phyloP scores from a whole-genome alignment of 2,329 filamentous ascomycete species.

The Xylaria sp. region DNA sequence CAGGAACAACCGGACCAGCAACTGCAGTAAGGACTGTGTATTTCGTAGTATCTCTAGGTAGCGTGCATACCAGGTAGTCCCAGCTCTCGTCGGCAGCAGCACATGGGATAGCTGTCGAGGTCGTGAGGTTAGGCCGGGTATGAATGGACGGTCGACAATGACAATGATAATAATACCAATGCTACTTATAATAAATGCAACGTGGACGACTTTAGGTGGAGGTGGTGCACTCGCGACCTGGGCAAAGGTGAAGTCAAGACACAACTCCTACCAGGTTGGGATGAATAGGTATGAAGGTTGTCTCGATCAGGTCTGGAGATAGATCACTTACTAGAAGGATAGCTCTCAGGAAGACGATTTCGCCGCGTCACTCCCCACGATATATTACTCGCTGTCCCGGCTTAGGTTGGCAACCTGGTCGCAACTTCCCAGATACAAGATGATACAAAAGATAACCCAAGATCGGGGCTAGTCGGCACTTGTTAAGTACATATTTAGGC shows the following conservation, averaged over 20 bases:
- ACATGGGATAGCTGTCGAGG: not conserved
- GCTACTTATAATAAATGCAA: not conserved
- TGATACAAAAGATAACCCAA: not conserved
- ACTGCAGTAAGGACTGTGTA: not conserved
- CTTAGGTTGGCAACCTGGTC: not conserved
- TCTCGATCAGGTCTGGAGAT: no score
- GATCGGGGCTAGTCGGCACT: not conserved
- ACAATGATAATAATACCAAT: not conserved
- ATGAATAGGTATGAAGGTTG: not conserved
- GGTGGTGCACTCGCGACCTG: no score
- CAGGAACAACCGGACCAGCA: not conserved
- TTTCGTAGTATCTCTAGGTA: not conserved
- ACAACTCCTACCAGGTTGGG: no score
- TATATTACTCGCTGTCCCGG: no score
- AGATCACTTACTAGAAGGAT: no score
- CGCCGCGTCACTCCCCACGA: not conserved
- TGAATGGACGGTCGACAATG: not conserved
- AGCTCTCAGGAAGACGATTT: not conserved
- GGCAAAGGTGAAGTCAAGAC: no score
- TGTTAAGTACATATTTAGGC: not conserved
- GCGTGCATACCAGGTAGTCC: not conserved
- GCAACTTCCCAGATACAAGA: not conserved
- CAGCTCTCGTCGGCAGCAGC: not conserved
- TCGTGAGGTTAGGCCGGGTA: not conserved
- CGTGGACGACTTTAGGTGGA: no score